These are phyloP conservation scores for Ascobolus immersus DNA, from an alignment of 495 filamentous ascomycete genomes.

Conservation along the genomic window DNA sequence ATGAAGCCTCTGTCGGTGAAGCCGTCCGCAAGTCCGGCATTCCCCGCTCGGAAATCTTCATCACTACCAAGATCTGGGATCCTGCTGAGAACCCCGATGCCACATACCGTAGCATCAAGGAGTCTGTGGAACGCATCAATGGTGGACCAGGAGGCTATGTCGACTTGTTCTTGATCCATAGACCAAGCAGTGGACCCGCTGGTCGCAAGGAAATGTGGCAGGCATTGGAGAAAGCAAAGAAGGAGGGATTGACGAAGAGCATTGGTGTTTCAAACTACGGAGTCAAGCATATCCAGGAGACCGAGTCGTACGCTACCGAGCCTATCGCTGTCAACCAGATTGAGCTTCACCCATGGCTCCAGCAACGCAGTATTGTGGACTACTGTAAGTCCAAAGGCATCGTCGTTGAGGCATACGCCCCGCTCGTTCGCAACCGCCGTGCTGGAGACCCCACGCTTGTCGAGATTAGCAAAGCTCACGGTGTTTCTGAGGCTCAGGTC, in stretches of 20 bases:
- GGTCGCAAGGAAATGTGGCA: slow-evolving; percentile 36
- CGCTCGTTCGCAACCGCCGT: slow-evolving; percentile 40
- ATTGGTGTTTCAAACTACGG: slow-evolving; percentile 48
- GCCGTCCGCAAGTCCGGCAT: slow-evolving; percentile 60
- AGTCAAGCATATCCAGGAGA: slow-evolving; percentile 39
- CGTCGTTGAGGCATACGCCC: slow-evolving; percentile 56
- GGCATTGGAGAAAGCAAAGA: slow-evolving; percentile 34
- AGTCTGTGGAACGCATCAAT: slow-evolving; percentile 25
- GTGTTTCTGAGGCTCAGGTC: slow-evolving; percentile 52
- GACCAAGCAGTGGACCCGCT: slow-evolving; percentile 31
- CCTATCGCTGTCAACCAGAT: slow-evolving; percentile 57
- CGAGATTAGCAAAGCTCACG: slow-evolving; percentile 38
- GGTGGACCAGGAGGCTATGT: slow-evolving; percentile 36
- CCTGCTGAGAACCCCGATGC: too few relatives aligned
- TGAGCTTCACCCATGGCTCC: slow-evolving; percentile 79
- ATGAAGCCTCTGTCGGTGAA: slow-evolving; percentile 58
- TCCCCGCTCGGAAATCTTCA: slow-evolving; percentile 54
- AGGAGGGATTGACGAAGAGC: slow-evolving; percentile 35
- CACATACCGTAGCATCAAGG: too few relatives aligned
- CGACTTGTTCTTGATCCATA: slow-evolving; percentile 46
- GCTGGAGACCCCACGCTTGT: slow-evolving; percentile 38
- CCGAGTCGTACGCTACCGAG: slow-evolving; percentile 50
- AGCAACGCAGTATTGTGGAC: slow-evolving; percentile 43
- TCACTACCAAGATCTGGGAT: slow-evolving; percentile 66
- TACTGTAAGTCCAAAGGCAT: slow-evolving; percentile 48